These are phyloP conservation scores for Alternaria sp. DNA, from an alignment of 2,329 filamentous ascomycete genomes.

Conservation along the genomic window DNA sequence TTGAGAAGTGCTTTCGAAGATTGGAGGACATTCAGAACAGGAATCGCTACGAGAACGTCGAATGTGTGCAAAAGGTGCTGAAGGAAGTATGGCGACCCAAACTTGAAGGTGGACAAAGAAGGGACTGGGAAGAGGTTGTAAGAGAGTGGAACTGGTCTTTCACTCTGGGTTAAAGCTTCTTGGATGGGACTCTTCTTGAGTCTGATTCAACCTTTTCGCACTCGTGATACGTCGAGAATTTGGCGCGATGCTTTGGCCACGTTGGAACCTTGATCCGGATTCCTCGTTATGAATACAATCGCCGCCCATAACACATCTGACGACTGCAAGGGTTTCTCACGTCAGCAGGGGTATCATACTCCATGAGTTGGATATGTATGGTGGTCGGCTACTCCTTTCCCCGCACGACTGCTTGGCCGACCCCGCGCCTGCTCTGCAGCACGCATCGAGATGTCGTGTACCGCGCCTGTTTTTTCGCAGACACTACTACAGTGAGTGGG, in stretches of 20 bases:
- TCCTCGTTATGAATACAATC: neutral
- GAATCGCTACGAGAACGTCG: slow-evolving; percentile 49
- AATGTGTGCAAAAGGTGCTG: slow-evolving; percentile 46
- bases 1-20: slow-evolving; percentile 40
- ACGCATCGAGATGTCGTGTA: neutral
- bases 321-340: neutral
- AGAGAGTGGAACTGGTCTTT: slow-evolving; percentile 49
- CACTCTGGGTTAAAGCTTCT: slow-evolving; percentile 35
- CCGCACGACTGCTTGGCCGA: slow-evolving; percentile 1
- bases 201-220: neutral
- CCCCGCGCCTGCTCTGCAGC: slow-evolving; percentile 3
- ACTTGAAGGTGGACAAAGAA: slow-evolving; percentile 37
- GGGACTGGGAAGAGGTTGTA: slow-evolving; percentile 49
- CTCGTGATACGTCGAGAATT: neutral
- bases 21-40: slow-evolving; percentile 44
- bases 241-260: neutral
- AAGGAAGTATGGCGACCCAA: slow-evolving; percentile 48
- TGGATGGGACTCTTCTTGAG: neutral
- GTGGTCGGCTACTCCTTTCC: neutral
- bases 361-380: neutral
- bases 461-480: neutral
- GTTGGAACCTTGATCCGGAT: neutral
- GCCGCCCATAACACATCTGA: neutral
- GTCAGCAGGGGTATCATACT: neutral
- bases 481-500: neutral